Conservation (phyloP, 2,329 filamentous ascomycete genomes). For the Aaosphaeria arxii region DNA sequence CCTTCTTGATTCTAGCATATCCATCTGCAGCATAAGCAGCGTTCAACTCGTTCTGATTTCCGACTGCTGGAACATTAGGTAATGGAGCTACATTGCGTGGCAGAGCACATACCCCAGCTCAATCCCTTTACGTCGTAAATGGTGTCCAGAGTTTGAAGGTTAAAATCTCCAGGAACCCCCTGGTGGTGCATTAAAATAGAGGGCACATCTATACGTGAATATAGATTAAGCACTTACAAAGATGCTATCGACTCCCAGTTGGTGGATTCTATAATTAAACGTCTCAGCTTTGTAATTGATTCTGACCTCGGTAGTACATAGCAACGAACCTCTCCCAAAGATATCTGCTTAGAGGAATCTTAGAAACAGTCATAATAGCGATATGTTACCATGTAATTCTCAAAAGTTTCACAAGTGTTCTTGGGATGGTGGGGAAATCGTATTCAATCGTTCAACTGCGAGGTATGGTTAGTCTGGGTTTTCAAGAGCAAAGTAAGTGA, state of each 20-base stretch:
- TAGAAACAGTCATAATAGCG: conserved; percentile 12
- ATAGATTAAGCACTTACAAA: conserved; percentile 21
- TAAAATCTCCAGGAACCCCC: conserved; percentile 47
- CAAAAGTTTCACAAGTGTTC: too few relatives aligned
- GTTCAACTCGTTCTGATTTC: conserved; percentile 59
- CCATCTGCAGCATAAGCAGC: conserved; percentile 58
- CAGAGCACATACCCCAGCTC: conserved; percentile 25
- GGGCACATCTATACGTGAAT: too few relatives aligned
- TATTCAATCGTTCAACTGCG: too few relatives aligned
- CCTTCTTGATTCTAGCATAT: conserved; percentile 54
- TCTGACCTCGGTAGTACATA: not conserved
- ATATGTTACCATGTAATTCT: too few relatives aligned
- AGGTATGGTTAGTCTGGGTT: too few relatives aligned
- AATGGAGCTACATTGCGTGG: not conserved
- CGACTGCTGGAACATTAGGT: conserved; percentile 29
- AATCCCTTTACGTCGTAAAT: conserved; percentile 40
- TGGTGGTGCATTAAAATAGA: not conserved
- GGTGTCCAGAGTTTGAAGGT: conserved; percentile 44
- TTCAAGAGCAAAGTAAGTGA: too few relatives aligned
- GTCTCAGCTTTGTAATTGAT: not conserved
- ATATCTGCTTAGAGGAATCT: conserved; percentile 41
- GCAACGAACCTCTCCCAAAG: conserved; percentile 35
- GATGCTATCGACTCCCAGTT: conserved; percentile 40
- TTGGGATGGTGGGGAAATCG: too few relatives aligned
- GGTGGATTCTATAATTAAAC: conserved; percentile 28